Base-by-base conservation (phyloP, 2,329 filamentous ascomycete genomes). In the Alternaria brassicicola region DNA sequence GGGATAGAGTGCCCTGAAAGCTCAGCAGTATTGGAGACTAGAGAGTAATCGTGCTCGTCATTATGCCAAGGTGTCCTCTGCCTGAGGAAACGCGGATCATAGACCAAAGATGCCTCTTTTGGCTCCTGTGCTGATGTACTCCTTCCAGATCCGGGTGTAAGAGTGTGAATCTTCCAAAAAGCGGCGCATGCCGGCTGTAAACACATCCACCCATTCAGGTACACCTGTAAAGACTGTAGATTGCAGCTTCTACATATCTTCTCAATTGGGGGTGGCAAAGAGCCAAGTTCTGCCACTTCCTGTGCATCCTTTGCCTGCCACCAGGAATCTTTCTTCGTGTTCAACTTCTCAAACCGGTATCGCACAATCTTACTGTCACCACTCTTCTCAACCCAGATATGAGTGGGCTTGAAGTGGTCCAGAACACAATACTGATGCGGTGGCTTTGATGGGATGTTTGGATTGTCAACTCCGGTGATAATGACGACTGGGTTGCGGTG, bases 351-450 rank as follows among this genome's bases (percentile, higher is more conserved):
- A 3, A 92, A 83, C 0, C 89, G 84, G 25, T 89, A 81, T 62
- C 86, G 87, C 65, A 84, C 83, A 83, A 82, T 80, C 1, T 72
- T 75, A 6, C 72, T 79, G 1, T 79, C 72, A 0, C 76, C 61
- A 4, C 78, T 78, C 58, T 81, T 83, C 65, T 93, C 90, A 10
- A 77, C 80, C 90, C 90, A 93, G 0, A 92, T 79, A 47, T 89
- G 79, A 0, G 88, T 89, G 12, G 90, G 79, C 47, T 87, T 85
- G 71, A 91, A 93, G 72, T 83, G 87, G n/a, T 82, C 88, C 39
- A 93, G 79, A 0, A 92, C 86, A 54, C 84, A 87, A 66, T 88
- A 92, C 1, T 82, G 78, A 56, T 88, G 81, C 0, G 84, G 83
- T 7, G 88, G 78, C 25, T 80, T 77, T 1, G 80, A 81, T 0